Evolutionary conservation across 257 asterid species (phyloP).

Genomic region (Anisodus acutangulus): DNA sequence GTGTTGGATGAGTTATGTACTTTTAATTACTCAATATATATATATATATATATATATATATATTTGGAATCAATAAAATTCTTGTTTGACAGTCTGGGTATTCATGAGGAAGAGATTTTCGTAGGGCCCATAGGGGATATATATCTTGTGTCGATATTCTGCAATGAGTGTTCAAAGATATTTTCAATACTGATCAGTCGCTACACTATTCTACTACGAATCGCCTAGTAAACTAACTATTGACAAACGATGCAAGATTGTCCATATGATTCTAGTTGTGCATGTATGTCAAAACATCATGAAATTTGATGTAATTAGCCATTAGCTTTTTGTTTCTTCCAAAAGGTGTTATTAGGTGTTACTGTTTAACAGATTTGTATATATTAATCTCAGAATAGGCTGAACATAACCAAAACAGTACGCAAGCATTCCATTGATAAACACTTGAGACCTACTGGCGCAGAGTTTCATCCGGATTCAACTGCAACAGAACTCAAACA

Average conservation of each 20-base stretch:
- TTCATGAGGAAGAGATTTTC: not conserved
- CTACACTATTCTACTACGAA: not conserved
- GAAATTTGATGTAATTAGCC: not conserved
- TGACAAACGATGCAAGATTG: constrained; percentile 18
- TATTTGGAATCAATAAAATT: not conserved
- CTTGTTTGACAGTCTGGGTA: not conserved
- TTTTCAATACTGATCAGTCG: not conserved
- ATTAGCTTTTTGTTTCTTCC: not conserved
- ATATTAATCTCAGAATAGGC: constrained; percentile 77
- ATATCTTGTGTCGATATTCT: not conserved
- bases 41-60: not conserved
- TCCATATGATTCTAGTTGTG: not conserved
- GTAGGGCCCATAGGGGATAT: not conserved
- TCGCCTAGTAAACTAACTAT: not conserved
- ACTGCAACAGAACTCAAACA: constrained; percentile 62
- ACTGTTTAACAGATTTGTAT: constrained; percentile 33
- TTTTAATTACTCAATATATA: not conserved
- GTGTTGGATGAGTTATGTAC: not conserved
- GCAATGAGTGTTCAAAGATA: not conserved
- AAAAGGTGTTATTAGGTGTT: not conserved
- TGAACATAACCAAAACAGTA: constrained; percentile 86
- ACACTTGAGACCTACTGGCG: constrained; percentile 76
- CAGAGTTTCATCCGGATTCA: constrained; percentile 73
- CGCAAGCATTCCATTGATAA: constrained; percentile 83
- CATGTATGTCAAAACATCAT: not conserved